phyloP scores from a whole-genome alignment of 352 stramenopile species.

The Globisporangium yorkense region DNA sequence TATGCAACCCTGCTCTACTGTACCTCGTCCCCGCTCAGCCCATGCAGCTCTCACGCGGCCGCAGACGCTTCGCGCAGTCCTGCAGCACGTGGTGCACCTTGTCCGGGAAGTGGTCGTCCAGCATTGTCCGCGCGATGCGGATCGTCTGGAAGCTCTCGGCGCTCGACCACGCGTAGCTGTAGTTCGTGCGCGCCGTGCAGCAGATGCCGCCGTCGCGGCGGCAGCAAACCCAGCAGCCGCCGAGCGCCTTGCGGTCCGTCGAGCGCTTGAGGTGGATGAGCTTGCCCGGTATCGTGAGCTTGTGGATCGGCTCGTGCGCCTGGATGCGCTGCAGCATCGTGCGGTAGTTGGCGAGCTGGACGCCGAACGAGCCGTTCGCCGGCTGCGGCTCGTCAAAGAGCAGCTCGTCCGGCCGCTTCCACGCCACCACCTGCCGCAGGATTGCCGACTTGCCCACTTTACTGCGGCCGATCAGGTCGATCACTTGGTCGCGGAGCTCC shows the following conservation, averaged over 20 bases:
- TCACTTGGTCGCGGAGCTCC: constrained; percentile 70
- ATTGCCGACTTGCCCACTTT: constrained; percentile 84
- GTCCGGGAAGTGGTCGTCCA: constrained; percentile 86
- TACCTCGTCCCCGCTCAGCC: constrained; percentile 12
- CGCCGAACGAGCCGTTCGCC: constrained; percentile 35
- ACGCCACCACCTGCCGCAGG: constrained; percentile 70
- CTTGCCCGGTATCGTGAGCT: constrained; percentile 69
- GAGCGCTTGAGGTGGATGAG: constrained; percentile 74
- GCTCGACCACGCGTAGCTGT: constrained; percentile 66
- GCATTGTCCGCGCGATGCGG: constrained; percentile 77
- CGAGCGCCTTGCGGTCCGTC: constrained; percentile 18
- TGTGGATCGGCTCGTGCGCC: constrained; percentile 68
- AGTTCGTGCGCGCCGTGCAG: constrained; percentile 80
- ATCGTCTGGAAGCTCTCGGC: constrained; percentile 64
- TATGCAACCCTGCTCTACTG: constrained; percentile 2
- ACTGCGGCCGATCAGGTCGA: constrained; percentile 79
- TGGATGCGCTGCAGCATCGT: constrained; percentile 85
- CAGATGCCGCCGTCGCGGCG: constrained; percentile 69
- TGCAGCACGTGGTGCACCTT: constrained; percentile 85
- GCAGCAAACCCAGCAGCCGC: constrained; percentile 81
- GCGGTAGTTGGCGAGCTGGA: constrained; percentile 70
- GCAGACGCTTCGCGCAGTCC: constrained; percentile 60
- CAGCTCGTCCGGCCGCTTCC: constrained; percentile 72
- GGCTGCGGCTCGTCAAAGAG: constrained; percentile 35
- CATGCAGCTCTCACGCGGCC: constrained; percentile 23